A percentile compares a stretch with the other conserved stretches of the same genome.
Evolutionary conservation across 192 early-diverging fungal genomes (phyloP).

Genomic region (Backusella australiensis): DNA sequence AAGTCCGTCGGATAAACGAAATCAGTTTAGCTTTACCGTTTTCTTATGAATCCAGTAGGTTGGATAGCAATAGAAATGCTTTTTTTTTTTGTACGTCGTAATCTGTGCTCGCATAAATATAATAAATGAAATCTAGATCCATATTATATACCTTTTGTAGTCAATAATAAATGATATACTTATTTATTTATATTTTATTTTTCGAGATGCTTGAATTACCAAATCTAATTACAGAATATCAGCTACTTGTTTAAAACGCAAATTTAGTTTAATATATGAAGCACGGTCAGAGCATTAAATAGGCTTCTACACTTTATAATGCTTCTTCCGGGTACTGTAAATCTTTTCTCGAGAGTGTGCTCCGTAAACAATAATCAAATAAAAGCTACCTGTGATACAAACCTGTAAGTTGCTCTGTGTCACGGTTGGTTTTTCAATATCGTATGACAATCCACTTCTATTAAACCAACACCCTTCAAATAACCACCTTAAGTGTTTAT

Average conservation of each 20-base stretch:
- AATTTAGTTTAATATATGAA: neutral
- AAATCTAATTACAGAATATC: neutral
- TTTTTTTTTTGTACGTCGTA: neutral
- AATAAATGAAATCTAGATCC: neutral
- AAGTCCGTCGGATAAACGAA: conserved; percentile 3
- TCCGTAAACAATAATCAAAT: neutral
- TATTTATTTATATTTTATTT: neutral
- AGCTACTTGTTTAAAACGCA: neutral
- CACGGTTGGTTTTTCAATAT: neutral
- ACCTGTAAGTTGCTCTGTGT: neutral
- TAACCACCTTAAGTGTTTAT: neutral
- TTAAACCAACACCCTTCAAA: neutral
- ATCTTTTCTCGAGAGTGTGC: neutral
- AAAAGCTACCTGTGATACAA: neutral
- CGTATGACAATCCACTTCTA: neutral
- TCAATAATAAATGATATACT: neutral
- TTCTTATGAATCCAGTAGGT: neutral
- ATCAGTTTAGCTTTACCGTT: neutral
- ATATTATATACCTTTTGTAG: neutral
- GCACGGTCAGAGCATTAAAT: neutral
- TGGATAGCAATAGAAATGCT: neutral
- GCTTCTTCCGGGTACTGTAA: neutral
- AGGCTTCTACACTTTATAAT: neutral
- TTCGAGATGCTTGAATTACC: neutral
- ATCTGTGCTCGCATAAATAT: neutral